Conservation (phyloP, 805 yeast genomes). For the Candida stauntonica region DNA sequence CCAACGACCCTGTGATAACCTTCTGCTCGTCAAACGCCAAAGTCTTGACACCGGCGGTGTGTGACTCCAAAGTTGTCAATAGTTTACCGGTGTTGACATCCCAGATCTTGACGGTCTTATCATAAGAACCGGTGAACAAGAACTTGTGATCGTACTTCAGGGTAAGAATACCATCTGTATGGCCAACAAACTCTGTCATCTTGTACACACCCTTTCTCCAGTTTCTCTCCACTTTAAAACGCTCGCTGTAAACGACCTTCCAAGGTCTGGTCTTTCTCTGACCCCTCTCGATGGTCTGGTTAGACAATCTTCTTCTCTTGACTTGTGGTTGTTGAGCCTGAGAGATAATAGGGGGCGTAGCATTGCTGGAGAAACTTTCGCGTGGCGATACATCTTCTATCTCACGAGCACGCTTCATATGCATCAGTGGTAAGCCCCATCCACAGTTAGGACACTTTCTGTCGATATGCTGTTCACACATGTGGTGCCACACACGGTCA, state of each 20-base stretch:
- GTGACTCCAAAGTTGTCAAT: constrained; percentile 79
- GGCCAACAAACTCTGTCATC: constrained; percentile 68
- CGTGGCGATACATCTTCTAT: constrained; percentile 21
- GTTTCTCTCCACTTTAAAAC: constrained; percentile 86
- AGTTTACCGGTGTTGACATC: constrained; percentile 75
- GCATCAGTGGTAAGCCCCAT: constrained; percentile 96
- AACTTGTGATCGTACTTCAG: constrained; percentile 77
- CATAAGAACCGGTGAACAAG: constrained; percentile 89
- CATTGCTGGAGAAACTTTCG: neutral
- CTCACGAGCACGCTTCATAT: constrained; percentile 71
- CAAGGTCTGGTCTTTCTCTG: constrained; percentile 68
- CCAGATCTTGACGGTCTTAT: constrained; percentile 91
- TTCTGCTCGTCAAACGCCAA: constrained; percentile 85
- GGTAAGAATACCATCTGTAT: constrained; percentile 84
- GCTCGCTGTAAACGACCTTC: constrained; percentile 91
- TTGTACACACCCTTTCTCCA: constrained; percentile 84
- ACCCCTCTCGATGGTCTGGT: constrained; percentile 22
- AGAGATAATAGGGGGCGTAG: neutral
- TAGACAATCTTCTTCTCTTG: constrained; percentile 27
- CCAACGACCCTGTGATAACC: constrained; percentile 88
- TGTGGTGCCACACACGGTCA: constrained; percentile 95
- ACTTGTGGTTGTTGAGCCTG: neutral
- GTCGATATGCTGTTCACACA: constrained; percentile 98
- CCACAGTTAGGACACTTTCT: constrained; percentile 97
- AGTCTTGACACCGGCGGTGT: constrained; percentile 80